These are phyloP conservation scores for Neoboletus magnificus DNA, from an alignment of 768 basidiomycete genomes.

Conservation along the genomic window DNA sequence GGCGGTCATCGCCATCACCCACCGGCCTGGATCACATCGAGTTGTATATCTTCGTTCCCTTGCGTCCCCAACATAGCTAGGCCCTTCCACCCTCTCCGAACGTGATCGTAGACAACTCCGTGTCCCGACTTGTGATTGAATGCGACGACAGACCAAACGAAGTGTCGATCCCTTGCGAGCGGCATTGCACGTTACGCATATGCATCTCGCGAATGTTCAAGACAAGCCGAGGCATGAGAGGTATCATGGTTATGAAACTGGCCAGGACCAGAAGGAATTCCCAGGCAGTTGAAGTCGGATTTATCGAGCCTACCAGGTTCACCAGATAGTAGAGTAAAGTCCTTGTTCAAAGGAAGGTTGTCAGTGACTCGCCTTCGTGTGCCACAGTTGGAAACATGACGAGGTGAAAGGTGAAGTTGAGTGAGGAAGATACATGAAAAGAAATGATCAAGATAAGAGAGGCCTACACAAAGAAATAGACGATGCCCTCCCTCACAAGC, in stretches of 20 bases:
- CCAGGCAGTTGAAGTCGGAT: not conserved
- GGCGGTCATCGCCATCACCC: too few relatives aligned
- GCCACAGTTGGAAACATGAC: not conserved
- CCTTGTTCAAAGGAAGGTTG: not conserved
- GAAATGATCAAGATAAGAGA: not conserved
- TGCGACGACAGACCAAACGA: not conserved
- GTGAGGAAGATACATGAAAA: not conserved
- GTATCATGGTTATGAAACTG: not conserved
- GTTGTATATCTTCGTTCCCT: too few relatives aligned
- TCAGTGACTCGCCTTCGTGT: not conserved
- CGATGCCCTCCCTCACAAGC: too few relatives aligned
- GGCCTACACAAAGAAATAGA: slow-evolving; percentile 2
- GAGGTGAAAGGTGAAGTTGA: not conserved
- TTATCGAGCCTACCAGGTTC: not conserved
- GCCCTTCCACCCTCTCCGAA: not conserved
- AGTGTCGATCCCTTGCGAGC: not conserved
- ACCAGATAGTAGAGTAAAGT: not conserved
- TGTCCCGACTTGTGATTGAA: not conserved
- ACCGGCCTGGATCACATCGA: too few relatives aligned
- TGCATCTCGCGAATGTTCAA: not conserved
- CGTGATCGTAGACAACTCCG: not conserved
- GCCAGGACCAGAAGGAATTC: not conserved
- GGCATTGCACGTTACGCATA: not conserved
- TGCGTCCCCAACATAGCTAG: too few relatives aligned
- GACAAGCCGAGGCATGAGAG: not conserved